Evolutionary conservation across 1,139 yeast species (phyloP), one percentile per base, ranked within the genome.

Genomic region (Hansenula anomala): DNA sequence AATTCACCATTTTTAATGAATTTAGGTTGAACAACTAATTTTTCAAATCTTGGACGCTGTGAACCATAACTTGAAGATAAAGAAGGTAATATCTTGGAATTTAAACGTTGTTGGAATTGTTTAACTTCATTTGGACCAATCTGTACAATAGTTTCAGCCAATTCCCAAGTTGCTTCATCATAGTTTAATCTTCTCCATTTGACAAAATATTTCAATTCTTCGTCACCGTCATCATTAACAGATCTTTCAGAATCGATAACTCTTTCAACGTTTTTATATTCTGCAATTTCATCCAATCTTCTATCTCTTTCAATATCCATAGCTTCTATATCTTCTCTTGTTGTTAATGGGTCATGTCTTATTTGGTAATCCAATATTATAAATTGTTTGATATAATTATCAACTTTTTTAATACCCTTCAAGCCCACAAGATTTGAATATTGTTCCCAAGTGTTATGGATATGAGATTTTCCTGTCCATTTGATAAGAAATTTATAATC

Each of bases 151-250:
- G 78, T 83, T 40, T 82, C 83, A 1, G 96, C 97, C 51, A 81
- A 78, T 64, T 94, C 99, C 98, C 98, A 94, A 5, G 97, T 88
- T 47, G 96, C 88, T 50, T 87, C 95, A 61, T 94, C 97, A 56
- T 94, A 94, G 56, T 90, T 86, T 33, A 94, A 71, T 43, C 97
- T 74, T 58, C 80, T 83, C 98, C 98, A 92, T 61, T 94, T 94
- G 44, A 90, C 92, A 45, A 83, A 76, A 59, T 92, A 94, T 55
- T 81, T 84, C 47, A 92, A 68, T 43, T 75, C 80, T 25, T 80
- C 79, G 28, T 72, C 72, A 25, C 87, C 92, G 45, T 72, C 78
- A 12, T 73, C 78, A 23, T 71, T 70, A 6, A 67, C 67, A 17
- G 80, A 73, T 58, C 98, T 78, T 52, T 87, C 89, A 41, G 92